These are phyloP conservation scores for Microcos paniculata DNA, from an alignment of 345 rosid genomes.

Conservation along the genomic window DNA sequence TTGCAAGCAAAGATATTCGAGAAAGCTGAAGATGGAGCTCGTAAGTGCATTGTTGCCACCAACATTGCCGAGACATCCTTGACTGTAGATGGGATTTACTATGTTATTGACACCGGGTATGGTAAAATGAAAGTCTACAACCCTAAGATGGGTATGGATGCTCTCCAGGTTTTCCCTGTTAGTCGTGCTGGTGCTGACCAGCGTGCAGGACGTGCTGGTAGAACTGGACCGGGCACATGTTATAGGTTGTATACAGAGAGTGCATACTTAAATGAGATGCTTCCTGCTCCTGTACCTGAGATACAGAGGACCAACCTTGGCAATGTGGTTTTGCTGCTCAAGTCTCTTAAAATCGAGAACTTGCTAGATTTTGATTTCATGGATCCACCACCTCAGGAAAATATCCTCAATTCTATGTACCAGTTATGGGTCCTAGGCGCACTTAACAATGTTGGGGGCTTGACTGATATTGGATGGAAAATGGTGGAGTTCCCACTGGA, in stretches of 20 bases:
- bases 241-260: constrained; percentile 90
- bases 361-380: constrained; percentile 94
- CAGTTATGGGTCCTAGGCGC: constrained; percentile 98
- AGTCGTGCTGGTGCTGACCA: constrained; percentile 98
- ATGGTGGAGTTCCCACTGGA: constrained; percentile 99
- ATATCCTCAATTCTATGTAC: constrained; percentile 97
- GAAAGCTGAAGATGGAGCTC: constrained; percentile 94
- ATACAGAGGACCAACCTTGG: constrained; percentile 98
- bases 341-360: constrained; percentile 87
- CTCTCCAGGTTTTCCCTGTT: constrained; percentile 94
- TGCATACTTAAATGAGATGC: constrained; percentile 87
- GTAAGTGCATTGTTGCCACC: constrained; percentile 97
- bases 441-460: constrained; percentile 79
- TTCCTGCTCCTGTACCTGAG: constrained; percentile 92
- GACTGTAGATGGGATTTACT: constrained; percentile 94
- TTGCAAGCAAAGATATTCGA: constrained; percentile 95
- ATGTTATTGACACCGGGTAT: constrained; percentile 92
- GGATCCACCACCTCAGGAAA: constrained; percentile 99
- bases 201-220: constrained; percentile 98
- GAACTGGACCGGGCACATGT: constrained; percentile 99
- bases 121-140: constrained; percentile 98
- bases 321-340: constrained; percentile 85
- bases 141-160: constrained; percentile 99
- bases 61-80: constrained; percentile 97
- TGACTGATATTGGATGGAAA: constrained; percentile 95